Evolutionary conservation across 2,329 filamentous ascomycete species (phyloP), one percentile per base, ranked within the genome.

Genomic region (Ceratocystis diversiconidia): DNA sequence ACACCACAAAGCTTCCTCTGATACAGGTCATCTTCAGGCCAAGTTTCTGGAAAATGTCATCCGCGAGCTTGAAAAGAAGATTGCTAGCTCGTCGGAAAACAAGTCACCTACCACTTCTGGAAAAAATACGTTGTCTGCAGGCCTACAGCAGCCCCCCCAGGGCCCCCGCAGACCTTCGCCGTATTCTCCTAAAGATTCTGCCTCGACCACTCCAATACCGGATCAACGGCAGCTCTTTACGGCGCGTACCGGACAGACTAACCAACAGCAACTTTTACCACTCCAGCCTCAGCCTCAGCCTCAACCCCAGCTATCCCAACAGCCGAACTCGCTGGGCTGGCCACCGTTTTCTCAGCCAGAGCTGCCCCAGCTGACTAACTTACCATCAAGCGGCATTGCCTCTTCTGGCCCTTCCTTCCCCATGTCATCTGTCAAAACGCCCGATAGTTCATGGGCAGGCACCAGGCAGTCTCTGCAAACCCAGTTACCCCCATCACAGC

Each of bases 11-110:
- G 72, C 72, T 0, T 70, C 71, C 0, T 59, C 69, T 1, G 70
- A 67, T 30, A 72, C 70, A 2, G 71, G 71, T 2, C 71, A 71
- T 2, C 69, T 75, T 7, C 73, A 75, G 67, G 70, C 73, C 8
- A 68, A 68, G 8, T 75, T 75, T 43, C 68, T 75, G 5, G 55
- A 65, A 8, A 67, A 67, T 19, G 66, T 67, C 17, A 61, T 67
- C 28, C 36, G 57, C 15, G 66, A 67, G 15, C 64, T 67, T 57
- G 66, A 67, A 50, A 62, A 65, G 15, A 64, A 67, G 43, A 63
- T 63, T 36, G 63, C 55, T 7, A 36, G 28, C 7, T 59, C 55
- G 17, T 59, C 55, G 17, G 55, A 36, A 36, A 19, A 15, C 30
- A 4, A 17, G 2, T 19, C 55, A 7, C 17, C 55, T 36, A 4